These are phyloP conservation scores for Pythium sp. DNA, from an alignment of 352 stramenopile genomes.

Conservation along the genomic window DNA sequence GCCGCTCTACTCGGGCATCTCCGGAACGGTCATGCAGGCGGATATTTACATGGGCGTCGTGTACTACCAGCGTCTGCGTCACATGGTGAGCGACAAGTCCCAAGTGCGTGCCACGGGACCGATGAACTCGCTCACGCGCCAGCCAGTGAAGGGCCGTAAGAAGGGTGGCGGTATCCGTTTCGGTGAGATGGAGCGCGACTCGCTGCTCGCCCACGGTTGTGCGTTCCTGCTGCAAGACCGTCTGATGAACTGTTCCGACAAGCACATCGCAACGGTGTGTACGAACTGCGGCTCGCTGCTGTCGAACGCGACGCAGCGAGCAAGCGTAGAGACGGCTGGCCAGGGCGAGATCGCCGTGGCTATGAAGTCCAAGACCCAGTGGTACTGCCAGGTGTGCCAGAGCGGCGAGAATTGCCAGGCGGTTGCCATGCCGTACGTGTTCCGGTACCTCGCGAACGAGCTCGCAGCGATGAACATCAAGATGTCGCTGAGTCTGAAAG, in stretches of 20 bases:
- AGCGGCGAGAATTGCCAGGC: slow-evolving; percentile 90
- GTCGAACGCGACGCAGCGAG: slow-evolving; percentile 83
- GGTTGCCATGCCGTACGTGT: slow-evolving; percentile 99
- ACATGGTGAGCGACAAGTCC: slow-evolving; percentile 99
- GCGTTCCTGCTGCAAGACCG: slow-evolving; percentile 96
- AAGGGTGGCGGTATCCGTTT: slow-evolving; percentile 99
- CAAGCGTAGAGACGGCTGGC: slow-evolving; percentile 76
- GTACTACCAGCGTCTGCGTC: slow-evolving; percentile 99
- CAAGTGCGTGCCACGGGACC: slow-evolving; percentile 98
- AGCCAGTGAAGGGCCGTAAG: slow-evolving; percentile 99
- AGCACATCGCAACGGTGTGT: slow-evolving; percentile 97
- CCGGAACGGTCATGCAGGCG: slow-evolving; percentile 97
- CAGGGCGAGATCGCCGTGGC: slow-evolving; percentile 78
- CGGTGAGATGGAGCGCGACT: slow-evolving; percentile 99
- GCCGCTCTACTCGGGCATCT: slow-evolving; percentile 98
- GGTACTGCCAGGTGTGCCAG: slow-evolving; percentile 82
- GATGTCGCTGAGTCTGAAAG: slow-evolving; percentile 92
- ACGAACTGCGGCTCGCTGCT: slow-evolving; percentile 88
- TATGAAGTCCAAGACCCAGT: slow-evolving; percentile 88
- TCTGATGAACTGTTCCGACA: slow-evolving; percentile 99
- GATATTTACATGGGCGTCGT: slow-evolving; percentile 99
- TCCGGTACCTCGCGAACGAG: slow-evolving; percentile 98
- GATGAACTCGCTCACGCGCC: slow-evolving; percentile 98
- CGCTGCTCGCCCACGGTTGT: slow-evolving; percentile 96
- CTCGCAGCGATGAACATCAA: slow-evolving; percentile 99